Percentiles rank a stretch among this genome's conserved stretches.
Evolutionary conservation across 371 early-diverging fungal genomes (phyloP).

Genomic region (Mucor mucedo): DNA sequence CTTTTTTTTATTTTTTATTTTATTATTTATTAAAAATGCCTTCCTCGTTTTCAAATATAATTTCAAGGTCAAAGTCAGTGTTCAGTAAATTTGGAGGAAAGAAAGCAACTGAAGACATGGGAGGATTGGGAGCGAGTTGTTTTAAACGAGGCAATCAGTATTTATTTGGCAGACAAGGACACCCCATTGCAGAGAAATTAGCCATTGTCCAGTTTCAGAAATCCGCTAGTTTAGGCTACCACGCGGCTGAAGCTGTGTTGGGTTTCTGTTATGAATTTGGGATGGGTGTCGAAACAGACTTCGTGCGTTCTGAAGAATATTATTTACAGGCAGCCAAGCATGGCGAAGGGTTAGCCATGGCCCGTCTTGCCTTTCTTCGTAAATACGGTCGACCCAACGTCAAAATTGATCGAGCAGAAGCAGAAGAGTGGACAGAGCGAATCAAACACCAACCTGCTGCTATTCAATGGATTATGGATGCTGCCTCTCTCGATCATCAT

Average conservation of each 20-base stretch:
- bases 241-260: constrained; percentile 52
- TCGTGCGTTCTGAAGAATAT: constrained; percentile 54
- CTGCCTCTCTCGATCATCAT: constrained; percentile 48
- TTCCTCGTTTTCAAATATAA: constrained; percentile 13
- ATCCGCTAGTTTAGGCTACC: constrained; percentile 45
- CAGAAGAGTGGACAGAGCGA: constrained; percentile 60
- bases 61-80: constrained; percentile 26
- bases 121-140: constrained; percentile 2
- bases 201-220: constrained; percentile 51
- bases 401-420: constrained; percentile 69
- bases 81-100: constrained; percentile 20
- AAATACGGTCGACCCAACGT: constrained; percentile 75
- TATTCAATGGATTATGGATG: constrained; percentile 62
- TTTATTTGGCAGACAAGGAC: constrained; percentile 59
- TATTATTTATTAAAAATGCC: constrained; percentile 16
- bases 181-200: constrained; percentile 37
- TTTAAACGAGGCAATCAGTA: constrained; percentile 46
- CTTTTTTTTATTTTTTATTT: constrained; percentile 13
- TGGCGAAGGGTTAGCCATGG: constrained; percentile 60
- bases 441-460: constrained; percentile 37
- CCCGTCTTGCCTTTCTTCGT: constrained; percentile 69
- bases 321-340: constrained; percentile 53
- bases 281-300: constrained; percentile 62
- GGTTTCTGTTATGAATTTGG: constrained; percentile 82
- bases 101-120: not conserved